Base-by-base conservation (phyloP, 1,284 basidiomycete species). In the Termitomyces sp. region DNA sequence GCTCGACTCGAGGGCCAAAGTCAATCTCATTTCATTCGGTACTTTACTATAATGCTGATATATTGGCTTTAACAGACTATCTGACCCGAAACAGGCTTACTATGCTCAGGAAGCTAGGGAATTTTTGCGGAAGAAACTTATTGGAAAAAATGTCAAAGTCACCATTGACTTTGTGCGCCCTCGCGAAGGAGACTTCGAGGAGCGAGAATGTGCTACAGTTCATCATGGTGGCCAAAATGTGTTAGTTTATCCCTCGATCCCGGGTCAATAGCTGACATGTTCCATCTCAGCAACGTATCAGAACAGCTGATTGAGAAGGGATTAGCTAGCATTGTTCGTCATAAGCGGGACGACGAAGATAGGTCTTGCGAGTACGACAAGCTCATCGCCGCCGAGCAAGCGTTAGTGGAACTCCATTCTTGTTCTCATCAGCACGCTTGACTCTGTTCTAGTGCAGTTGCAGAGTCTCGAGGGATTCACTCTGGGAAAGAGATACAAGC, bases 291-390 rank as follows among this genome's bases (percentile, higher is more conserved):
- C 54, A 98, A 97, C 67, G 77, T 98, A 47, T 90, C 94, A 1
- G 92, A 96, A 67, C 90, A 94, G 67, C 76, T 99, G 34, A 86
- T 98, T 57, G 94, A 97, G 67, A 93, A 93, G 65, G 96, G 96
- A 47, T 76, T 97, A 10, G 93, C 93, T 2, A 90, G 87, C 52
- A 90, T 92, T 8, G 84, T 98, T 43, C 86, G 95, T 48, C 96
- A 99, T 72, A 89, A 86, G 63, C 85, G 92, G 41, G 95, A 97
- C 63, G 96, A 98, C 67, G 96, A 98, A 70, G 92, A 96, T 63
- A 84, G 94, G 50, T 96, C 94, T 19, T 82, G 89, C 12, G 95
- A 98, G 68, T 94, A 92, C 62, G 96, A 99, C 73, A 92, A 93
- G 70, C 78, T 98, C 42, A 94, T 98, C 81, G 86, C 89, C 38